Percentiles rank a stretch among this genome's conserved stretches.
These are phyloP conservation scores for Phytopythium chamaehyphon DNA, from an alignment of 352 stramenopile genomes.

Conservation along the genomic window DNA sequence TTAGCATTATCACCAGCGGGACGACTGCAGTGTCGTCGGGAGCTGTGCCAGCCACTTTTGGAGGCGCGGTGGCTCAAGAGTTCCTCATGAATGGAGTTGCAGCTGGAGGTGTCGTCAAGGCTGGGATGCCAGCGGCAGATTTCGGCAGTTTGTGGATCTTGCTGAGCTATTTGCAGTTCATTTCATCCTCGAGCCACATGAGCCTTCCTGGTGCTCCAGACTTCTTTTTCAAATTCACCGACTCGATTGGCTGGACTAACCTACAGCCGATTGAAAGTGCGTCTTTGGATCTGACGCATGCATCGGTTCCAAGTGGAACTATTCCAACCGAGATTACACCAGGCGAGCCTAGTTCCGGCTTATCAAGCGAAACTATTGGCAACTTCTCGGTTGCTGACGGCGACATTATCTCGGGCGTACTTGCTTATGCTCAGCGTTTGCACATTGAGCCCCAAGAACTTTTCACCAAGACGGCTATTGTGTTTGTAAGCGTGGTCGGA, in stretches of 20 bases:
- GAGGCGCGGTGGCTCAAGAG: conserved; percentile 17
- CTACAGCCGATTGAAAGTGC: conserved; percentile 22
- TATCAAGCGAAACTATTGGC: conserved; percentile 23
- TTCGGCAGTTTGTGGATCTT: conserved; percentile 55
- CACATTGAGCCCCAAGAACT: conserved; percentile 64
- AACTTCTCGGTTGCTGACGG: conserved; percentile 57
- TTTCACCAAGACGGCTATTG: conserved; percentile 70
- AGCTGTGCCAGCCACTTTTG: conserved; percentile 8
- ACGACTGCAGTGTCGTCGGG: conserved; percentile 20
- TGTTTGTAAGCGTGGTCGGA: conserved; percentile 55
- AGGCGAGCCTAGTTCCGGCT: neutral
- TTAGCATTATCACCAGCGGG: conserved; percentile 35
- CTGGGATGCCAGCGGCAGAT: conserved; percentile 34
- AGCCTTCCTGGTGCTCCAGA: conserved; percentile 48
- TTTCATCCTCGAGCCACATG: conserved; percentile 60
- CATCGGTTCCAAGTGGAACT: too few species aligned
- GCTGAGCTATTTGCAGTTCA: conserved; percentile 71
- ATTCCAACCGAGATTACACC: too few species aligned
- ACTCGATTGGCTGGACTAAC: conserved; percentile 64
- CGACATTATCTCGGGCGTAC: conserved; percentile 69
- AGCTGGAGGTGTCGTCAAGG: conserved; percentile 6
- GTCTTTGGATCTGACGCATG: conserved; percentile 6
- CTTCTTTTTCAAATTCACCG: conserved; percentile 65
- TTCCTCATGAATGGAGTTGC: conserved; percentile 17
- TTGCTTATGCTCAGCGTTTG: conserved; percentile 61